Base-by-base conservation (phyloP, 345 rosid species). In the Linum trigynum region DNA sequence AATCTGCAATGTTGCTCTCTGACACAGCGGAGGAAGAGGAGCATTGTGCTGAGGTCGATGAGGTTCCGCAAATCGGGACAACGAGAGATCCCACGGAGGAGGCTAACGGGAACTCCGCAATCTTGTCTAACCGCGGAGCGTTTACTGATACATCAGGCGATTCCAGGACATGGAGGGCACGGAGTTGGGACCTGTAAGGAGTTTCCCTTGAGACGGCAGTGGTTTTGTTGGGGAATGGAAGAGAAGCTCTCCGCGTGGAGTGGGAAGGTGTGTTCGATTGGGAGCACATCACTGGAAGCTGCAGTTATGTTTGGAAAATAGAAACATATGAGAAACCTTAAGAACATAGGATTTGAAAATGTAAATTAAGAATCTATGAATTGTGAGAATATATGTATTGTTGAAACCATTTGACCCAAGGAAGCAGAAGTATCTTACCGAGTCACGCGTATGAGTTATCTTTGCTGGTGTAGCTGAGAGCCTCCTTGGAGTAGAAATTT, bases 171-270 rank as follows among this genome's bases (percentile, higher is more conserved):
- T 45, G 67, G 58, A n/a, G 81, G 14, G 76, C 70, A 10, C 65
- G 57, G 5, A 12, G 45, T 11, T 74, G 71, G 9, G 85, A 66
- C 39, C 67, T 67, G 16, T 63, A 64, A n/a, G 77, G 84, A 60
- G 75, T 71, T 37, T 64, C 82, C n/a, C 65, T 8, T 23, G 32
- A 23, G 32, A 23, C 32, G 6, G 81, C 72, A 51, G 65, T 56
- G 4, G 75, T 72, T 74, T 51, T 71, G 39, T 64, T 65, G 39
- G 72, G 62, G 63, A 85, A 71, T 39, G 98, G 98, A 62, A 91
- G 89, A 71, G 96, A 89, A 43, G 62, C 83, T 71, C 96, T 84
- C 64, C 95, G 83, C 5, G 82, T 48, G 36, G 77, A 0, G 4
- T 67, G 75, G 39, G 82, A 65, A 51, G 74, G 63, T 67, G 72